Percentiles rank a stretch among this genome's conserved stretches.
phyloP scores from a whole-genome alignment of 1,284 basidiomycete genomes.

The Hortiboletus rubellus region DNA sequence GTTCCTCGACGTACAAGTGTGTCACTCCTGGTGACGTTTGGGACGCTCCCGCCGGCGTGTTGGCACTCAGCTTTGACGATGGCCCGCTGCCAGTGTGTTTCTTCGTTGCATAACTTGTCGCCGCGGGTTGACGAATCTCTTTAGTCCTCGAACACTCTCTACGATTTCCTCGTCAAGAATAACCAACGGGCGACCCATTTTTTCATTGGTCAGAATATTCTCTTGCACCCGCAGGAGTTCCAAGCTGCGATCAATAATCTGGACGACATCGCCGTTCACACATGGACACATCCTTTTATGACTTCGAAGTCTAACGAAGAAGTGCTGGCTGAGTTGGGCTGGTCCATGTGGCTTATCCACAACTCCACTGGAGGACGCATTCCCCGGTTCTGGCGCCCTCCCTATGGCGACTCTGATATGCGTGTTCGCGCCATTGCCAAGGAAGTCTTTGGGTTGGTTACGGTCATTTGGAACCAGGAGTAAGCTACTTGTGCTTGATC shows the following conservation, averaged over 20 bases:
- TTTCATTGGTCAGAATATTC: slow-evolving; percentile 77
- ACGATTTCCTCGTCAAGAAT: slow-evolving; percentile 60
- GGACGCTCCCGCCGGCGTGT: slow-evolving; percentile 63
- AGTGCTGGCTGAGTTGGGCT: slow-evolving; percentile 78
- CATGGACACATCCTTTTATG: slow-evolving; percentile 81
- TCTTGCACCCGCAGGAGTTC: slow-evolving; percentile 57
- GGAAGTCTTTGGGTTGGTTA: slow-evolving; percentile 68
- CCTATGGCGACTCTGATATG: slow-evolving; percentile 75
- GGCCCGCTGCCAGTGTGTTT: slow-evolving; percentile 62
- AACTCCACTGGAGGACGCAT: slow-evolving; percentile 76
- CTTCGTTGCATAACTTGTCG: slow-evolving; percentile 37
- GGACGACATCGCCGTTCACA: slow-evolving; percentile 76
- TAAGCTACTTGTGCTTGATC: slow-evolving; percentile 34
- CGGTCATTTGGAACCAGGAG: slow-evolving; percentile 83
- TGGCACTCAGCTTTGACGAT: slow-evolving; percentile 75
- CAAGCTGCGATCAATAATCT: slow-evolving; percentile 49
- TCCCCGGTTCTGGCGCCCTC: slow-evolving; percentile 75
- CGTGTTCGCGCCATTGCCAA: slow-evolving; percentile 73
- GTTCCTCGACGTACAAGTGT: slow-evolving; percentile 71
- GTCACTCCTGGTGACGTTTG: slow-evolving; percentile 59
- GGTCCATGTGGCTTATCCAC: slow-evolving; percentile 80
- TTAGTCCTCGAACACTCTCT: slow-evolving; percentile 39
- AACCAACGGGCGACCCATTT: slow-evolving; percentile 75
- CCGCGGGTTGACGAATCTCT: slow-evolving; percentile 15
- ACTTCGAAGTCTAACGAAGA: slow-evolving; percentile 71